A percentile compares a stretch with the other conserved stretches of the same genome.
Conservation (phyloP, 1,284 basidiomycete species). For the Marasmius sp. region DNA sequence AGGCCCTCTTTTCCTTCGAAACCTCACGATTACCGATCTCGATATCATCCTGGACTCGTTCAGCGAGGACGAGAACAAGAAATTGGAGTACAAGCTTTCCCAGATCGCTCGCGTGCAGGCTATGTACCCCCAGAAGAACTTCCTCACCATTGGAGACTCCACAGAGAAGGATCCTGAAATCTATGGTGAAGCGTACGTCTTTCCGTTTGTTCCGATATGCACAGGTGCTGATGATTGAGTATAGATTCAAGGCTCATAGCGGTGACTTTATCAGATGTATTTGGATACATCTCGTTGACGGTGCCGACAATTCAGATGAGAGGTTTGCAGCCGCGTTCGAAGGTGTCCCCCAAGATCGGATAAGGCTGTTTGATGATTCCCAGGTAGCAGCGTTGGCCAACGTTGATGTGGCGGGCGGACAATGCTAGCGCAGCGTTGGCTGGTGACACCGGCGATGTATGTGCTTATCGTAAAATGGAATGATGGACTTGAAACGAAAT, state of each 20-base stretch:
- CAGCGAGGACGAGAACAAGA: not conserved
- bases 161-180: constrained; percentile 15
- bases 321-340: constrained; percentile 31
- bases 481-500: too few relatives aligned
- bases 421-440: constrained; percentile 19
- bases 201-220: not conserved
- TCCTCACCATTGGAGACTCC: constrained; percentile 14
- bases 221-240: not conserved
- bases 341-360: constrained; percentile 24
- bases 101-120: constrained; percentile 6
- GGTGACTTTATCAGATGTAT: constrained; percentile 12
- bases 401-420: constrained; percentile 30
- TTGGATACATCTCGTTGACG: constrained; percentile 9
- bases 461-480: too few relatives aligned
- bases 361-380: constrained; percentile 27
- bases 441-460: too few relatives aligned
- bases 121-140: constrained; percentile 14
- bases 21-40: constrained; percentile 35
- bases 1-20: constrained; percentile 37
- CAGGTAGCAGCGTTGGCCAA: constrained; percentile 27
- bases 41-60: not conserved
- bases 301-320: constrained; percentile 30
- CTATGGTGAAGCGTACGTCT: constrained; percentile 14
- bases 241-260: constrained; percentile 3
- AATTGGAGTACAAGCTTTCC: constrained; percentile 10